These are phyloP conservation scores for Eucalyptus guilfoylei DNA, from an alignment of 345 rosid species.

Conservation along the genomic window DNA sequence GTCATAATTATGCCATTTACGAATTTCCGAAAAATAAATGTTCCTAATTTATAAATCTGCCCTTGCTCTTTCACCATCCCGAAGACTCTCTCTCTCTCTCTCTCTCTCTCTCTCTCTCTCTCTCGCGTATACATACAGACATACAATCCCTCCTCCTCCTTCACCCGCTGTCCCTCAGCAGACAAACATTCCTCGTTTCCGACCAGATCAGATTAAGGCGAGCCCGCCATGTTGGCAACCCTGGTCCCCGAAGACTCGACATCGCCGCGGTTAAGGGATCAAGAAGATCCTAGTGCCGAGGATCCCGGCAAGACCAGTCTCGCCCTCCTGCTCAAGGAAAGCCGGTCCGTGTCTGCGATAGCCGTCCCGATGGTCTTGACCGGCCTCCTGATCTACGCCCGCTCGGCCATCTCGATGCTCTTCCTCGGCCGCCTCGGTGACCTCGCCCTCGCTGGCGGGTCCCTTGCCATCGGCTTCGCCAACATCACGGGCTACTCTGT, in stretches of 20 bases:
- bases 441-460: constrained; percentile 71
- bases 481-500: constrained; percentile 90
- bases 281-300: neutral
- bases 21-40: neutral
- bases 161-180: neutral
- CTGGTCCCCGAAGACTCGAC: neutral
- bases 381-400: constrained; percentile 65
- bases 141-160: neutral
- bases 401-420: constrained; percentile 82
- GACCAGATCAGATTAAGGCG: neutral
- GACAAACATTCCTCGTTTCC: neutral
- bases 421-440: constrained; percentile 70
- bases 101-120: neutral
- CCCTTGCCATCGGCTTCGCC: constrained; percentile 78
- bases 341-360: constrained; percentile 37
- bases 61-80: neutral
- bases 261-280: neutral
- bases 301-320: constrained; percentile 1
- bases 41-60: neutral
- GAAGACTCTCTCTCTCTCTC: neutral
- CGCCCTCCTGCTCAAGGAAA: constrained; percentile 28
- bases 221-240: neutral
- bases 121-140: neutral
- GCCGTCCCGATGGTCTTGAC: constrained; percentile 61
- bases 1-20: neutral